phyloP scores from a whole-genome alignment of 2,329 filamentous ascomycete species.

The Sclerotinia glacialis region DNA sequence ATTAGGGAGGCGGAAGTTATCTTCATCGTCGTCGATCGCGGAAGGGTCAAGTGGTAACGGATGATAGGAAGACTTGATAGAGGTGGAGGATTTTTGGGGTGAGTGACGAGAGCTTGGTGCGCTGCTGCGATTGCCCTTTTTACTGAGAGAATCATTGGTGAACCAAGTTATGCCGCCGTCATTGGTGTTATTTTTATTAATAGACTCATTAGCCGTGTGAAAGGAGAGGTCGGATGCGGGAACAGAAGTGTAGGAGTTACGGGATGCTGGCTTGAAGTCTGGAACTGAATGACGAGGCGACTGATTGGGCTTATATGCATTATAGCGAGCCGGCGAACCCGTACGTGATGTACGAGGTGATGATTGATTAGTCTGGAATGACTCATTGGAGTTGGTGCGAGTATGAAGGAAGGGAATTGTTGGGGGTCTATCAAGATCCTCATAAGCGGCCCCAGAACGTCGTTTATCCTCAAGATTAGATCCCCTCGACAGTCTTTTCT shows the following conservation, averaged over 20 bases:
- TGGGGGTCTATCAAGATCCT: slow-evolving; percentile 48
- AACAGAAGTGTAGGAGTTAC: slow-evolving; percentile 52
- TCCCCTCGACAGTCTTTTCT: slow-evolving; percentile 57
- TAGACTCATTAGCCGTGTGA: slow-evolving; percentile 14
- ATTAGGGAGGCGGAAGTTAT: slow-evolving; percentile 45
- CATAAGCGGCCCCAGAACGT: slow-evolving; percentile 46
- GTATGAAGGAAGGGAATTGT: slow-evolving; percentile 80
- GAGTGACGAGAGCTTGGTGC: slow-evolving; percentile 33
- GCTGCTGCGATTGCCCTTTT: slow-evolving; percentile 19
- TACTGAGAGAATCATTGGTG: slow-evolving; percentile 36
- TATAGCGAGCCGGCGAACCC: slow-evolving; percentile 55
- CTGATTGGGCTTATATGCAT: slow-evolving; percentile 48
- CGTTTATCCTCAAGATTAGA: slow-evolving; percentile 44
- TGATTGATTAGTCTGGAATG: slow-evolving; percentile 51
- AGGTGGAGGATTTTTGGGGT: slow-evolving; percentile 28
- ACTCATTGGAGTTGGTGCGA: slow-evolving; percentile 60
- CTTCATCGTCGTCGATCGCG: slow-evolving; percentile 43
- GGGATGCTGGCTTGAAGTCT: slow-evolving; percentile 50
- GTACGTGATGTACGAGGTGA: slow-evolving; percentile 53
- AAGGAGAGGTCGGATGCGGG: slow-evolving; percentile 39
- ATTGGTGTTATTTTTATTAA: background rate
- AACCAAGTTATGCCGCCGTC: slow-evolving; percentile 32
- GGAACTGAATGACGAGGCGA: slow-evolving; percentile 47
- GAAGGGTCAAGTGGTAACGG: slow-evolving; percentile 27
- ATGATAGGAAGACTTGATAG: slow-evolving; percentile 28